These are phyloP conservation scores for Penicillium sp. DNA, from an alignment of 2,329 filamentous ascomycete genomes.

Conservation along the genomic window DNA sequence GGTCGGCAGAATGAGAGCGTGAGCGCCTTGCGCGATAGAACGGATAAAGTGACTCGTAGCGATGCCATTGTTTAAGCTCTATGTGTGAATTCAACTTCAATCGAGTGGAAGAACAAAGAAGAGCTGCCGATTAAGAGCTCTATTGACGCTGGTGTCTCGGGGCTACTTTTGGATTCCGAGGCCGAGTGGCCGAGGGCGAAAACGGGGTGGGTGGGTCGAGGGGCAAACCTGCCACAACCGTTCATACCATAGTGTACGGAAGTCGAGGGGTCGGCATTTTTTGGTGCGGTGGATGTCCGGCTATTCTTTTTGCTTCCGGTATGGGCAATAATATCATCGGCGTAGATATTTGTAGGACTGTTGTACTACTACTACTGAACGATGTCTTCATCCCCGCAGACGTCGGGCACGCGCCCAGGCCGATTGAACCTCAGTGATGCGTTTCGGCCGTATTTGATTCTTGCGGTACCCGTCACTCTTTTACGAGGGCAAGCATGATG, in stretches of 20 bases:
- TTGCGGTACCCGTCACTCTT: no score
- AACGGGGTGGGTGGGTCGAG: not conserved
- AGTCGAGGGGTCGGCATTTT: not conserved
- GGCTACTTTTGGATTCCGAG: constrained; percentile 33
- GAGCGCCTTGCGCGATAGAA: constrained; percentile 28
- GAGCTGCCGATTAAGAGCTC: constrained; percentile 10
- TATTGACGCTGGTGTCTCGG: constrained; percentile 23
- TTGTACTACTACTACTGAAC: no score
- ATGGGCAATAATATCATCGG: not conserved
- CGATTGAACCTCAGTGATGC: no score
- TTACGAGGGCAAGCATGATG: constrained; percentile 5
- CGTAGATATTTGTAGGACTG: not conserved
- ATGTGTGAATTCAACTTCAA: not conserved
- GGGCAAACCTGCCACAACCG: not conserved
- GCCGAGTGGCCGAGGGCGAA: not conserved
- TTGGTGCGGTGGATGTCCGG: not conserved
- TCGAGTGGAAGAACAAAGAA: not conserved
- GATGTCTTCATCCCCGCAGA: no score
- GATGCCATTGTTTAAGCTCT: constrained; percentile 22
- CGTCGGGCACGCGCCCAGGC: no score
- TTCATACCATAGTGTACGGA: no score
- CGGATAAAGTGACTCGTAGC: constrained; percentile 25
- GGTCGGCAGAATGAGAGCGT: constrained; percentile 24
- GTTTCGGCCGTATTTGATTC: no score
- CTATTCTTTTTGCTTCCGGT: not conserved